These are phyloP conservation scores for Candida ficus DNA, from an alignment of 805 yeast species.

Conservation along the genomic window DNA sequence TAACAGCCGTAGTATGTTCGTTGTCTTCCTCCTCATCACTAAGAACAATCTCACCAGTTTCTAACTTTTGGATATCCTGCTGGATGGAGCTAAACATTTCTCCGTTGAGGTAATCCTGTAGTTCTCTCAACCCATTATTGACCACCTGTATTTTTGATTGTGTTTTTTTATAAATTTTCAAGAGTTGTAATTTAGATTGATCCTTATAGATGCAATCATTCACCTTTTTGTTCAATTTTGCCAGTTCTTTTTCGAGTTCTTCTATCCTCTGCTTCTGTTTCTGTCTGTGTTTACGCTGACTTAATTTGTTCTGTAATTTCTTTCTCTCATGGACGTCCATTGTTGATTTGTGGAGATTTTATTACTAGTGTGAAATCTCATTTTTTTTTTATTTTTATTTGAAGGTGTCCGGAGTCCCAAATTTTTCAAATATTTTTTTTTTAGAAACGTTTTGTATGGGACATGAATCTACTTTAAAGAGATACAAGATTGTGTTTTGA, in stretches of 20 bases:
- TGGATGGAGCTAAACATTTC: conserved; percentile 4
- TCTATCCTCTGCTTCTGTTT: conserved; percentile 13
- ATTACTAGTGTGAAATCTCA: background rate
- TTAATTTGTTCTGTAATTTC: conserved; percentile 11
- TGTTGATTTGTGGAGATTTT: background rate
- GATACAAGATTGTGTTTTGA: no score
- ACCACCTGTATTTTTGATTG: conserved; percentile 3
- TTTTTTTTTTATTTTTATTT: background rate
- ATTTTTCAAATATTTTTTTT: no score
- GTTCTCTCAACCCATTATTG: conserved; percentile 2
- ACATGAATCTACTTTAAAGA: no score
- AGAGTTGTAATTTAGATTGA: conserved; percentile 6
- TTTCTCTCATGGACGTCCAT: conserved; percentile 10
- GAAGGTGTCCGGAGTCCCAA: background rate
- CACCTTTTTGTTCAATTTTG: conserved; percentile 4
- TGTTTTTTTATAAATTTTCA: conserved; percentile 5
- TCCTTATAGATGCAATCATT: conserved; percentile 9
- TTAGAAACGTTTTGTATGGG: no score
- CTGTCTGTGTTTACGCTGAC: conserved; percentile 13
- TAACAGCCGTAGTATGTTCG: background rate
- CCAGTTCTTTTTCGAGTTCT: conserved; percentile 9
- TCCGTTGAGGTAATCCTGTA: conserved; percentile 4
- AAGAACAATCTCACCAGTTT: background rate
- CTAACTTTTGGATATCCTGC: background rate
- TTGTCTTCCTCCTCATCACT: background rate